Percentiles rank a stretch among this genome's conserved stretches.
Conservation (phyloP, 2,329 filamentous ascomycete species). For the Nigrograna mackinnonii region DNA sequence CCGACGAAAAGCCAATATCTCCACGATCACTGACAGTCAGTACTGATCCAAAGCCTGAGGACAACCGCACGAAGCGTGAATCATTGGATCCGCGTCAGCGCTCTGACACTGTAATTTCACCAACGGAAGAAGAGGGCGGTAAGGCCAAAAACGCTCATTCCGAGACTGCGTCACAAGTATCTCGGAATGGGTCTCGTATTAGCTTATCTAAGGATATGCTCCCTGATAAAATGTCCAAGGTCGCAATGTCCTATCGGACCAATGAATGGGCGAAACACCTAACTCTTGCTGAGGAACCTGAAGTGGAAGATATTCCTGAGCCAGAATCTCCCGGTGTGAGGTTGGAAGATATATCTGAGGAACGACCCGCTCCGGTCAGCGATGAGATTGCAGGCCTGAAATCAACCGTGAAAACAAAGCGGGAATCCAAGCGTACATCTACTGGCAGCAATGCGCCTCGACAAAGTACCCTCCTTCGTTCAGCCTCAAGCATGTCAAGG, state of each 20-base stretch:
- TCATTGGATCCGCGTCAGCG: slow-evolving; percentile 17
- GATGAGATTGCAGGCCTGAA: slow-evolving; percentile 23
- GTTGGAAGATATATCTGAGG: slow-evolving; percentile 44
- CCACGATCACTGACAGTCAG: slow-evolving; percentile 29
- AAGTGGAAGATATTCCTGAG: slow-evolving; percentile 63
- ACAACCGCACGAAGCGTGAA: slow-evolving; percentile 8
- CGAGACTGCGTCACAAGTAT: slow-evolving; percentile 38
- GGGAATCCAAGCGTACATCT: slow-evolving; percentile 28
- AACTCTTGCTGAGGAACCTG: slow-evolving; percentile 73
- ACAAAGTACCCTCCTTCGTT: slow-evolving; percentile 22
- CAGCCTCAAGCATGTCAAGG: slow-evolving; percentile 25
- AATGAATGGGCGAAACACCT: slow-evolving; percentile 97
- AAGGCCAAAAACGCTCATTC: slow-evolving; percentile 42
- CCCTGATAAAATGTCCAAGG: slow-evolving; percentile 71
- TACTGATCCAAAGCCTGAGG: slow-evolving; percentile 32
- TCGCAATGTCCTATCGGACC: slow-evolving; percentile 82
- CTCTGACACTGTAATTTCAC: slow-evolving; percentile 22
- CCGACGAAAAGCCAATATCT: neutral
- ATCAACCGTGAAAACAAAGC: slow-evolving; percentile 18
- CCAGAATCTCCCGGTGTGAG: slow-evolving; percentile 47
- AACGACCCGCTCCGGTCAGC: slow-evolving; percentile 58
- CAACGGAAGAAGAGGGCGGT: slow-evolving; percentile 16
- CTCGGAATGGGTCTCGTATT: slow-evolving; percentile 44
- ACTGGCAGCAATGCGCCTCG: slow-evolving; percentile 19
- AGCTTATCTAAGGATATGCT: slow-evolving; percentile 58